Conservation (phyloP, 768 basidiomycete species). For the Lyophyllum atratum region DNA sequence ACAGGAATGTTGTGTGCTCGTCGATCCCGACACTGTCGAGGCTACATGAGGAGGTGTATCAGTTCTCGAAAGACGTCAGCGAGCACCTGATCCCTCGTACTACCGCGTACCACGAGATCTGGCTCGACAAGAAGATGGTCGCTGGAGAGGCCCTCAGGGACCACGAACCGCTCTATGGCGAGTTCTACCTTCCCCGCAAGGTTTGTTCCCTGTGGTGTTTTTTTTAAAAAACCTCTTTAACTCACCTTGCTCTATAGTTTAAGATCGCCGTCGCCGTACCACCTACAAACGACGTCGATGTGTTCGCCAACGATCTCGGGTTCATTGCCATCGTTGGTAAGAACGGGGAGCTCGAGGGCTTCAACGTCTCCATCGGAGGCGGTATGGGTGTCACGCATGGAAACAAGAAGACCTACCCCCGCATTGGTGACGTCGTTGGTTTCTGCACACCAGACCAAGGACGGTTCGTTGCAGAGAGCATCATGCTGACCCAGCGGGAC, state of each 20-base stretch:
- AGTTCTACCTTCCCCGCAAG: constrained; percentile 95
- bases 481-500: constrained; percentile 93
- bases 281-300: constrained; percentile 94
- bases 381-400: constrained; percentile 99
- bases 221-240: not conserved
- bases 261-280: constrained; percentile 97
- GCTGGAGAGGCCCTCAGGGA: constrained; percentile 93
- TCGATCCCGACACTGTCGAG: constrained; percentile 89
- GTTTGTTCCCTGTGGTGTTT: constrained; percentile 38
- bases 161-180: constrained; percentile 96
- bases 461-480: constrained; percentile 82
- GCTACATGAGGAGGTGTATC: constrained; percentile 79
- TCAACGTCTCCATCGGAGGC: constrained; percentile 93
- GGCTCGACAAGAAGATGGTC: constrained; percentile 97
- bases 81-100: constrained; percentile 87
- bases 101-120: constrained; percentile 97
- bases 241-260: constrained; percentile 57
- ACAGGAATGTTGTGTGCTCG: constrained; percentile 87
- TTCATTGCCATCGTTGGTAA: constrained; percentile 91
- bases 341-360: constrained; percentile 79
- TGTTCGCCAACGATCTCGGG: constrained; percentile 94
- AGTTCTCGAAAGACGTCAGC: constrained; percentile 83
- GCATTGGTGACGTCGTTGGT: constrained; percentile 83
- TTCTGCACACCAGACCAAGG: constrained; percentile 92
- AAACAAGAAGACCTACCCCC: constrained; percentile 98